These are phyloP conservation scores for Euphorbia lathyris DNA, from an alignment of 345 rosid genomes.

Conservation along the genomic window DNA sequence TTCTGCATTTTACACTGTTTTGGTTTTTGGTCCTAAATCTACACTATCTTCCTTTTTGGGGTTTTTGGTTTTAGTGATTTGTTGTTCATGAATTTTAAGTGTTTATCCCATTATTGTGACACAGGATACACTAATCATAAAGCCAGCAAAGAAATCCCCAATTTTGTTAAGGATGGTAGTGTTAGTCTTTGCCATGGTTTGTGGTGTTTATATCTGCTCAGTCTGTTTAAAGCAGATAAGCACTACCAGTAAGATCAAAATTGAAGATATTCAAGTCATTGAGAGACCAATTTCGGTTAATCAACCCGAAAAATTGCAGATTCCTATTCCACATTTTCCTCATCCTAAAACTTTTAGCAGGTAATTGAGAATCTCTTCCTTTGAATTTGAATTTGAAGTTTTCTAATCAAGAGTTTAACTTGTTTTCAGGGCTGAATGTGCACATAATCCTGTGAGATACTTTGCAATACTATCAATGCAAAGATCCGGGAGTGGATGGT, in stretches of 20 bases:
- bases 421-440: slow-evolving; percentile 66
- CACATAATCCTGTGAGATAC: slow-evolving; percentile 65
- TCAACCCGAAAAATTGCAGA: slow-evolving; percentile 15
- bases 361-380: slow-evolving; percentile 34
- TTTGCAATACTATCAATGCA: slow-evolving; percentile 93
- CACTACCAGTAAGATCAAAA: slow-evolving; percentile 25
- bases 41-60: no score
- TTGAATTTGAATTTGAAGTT: slow-evolving; percentile 8
- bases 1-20: neutral
- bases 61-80: slow-evolving; percentile 21
- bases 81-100: neutral
- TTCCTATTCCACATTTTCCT: slow-evolving; percentile 66
- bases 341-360: slow-evolving; percentile 74
- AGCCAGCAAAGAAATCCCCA: slow-evolving; percentile 70
- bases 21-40: neutral
- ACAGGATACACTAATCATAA: slow-evolving; percentile 64
- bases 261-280: slow-evolving; percentile 47
- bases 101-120: slow-evolving; percentile 10
- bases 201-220: slow-evolving; percentile 64
- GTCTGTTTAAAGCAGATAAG: slow-evolving; percentile 67
- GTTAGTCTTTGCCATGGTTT: slow-evolving; percentile 61
- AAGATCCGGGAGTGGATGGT: slow-evolving; percentile 99
- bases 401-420: neutral
- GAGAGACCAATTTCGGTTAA: slow-evolving; percentile 28
- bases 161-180: slow-evolving; percentile 67